Evolutionary conservation across 1,284 basidiomycete species (phyloP).

Genomic region (Ustilago vetiveriae): DNA sequence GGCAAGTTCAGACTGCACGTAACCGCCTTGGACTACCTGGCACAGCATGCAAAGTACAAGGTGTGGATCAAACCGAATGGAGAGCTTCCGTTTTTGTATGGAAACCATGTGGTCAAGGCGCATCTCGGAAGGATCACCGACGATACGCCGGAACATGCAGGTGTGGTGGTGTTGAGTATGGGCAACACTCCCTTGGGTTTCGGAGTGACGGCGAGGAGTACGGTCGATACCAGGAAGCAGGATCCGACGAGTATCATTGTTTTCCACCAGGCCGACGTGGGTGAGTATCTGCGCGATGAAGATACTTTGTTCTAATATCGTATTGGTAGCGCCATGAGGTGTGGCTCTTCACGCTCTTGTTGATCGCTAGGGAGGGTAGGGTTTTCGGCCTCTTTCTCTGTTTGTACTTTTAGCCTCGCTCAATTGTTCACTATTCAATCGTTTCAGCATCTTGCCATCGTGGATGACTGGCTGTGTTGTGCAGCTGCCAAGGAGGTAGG

Average conservation of each 20-base stretch:
- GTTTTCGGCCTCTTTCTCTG: neutral
- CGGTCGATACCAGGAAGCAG: slow-evolving; percentile 93
- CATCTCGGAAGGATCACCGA: slow-evolving; percentile 99
- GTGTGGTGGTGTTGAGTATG: slow-evolving; percentile 97
- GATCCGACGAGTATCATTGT: slow-evolving; percentile 98
- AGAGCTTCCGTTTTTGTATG: slow-evolving; percentile 98
- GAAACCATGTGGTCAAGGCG: slow-evolving; percentile 98
- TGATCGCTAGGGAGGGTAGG: too few species aligned
- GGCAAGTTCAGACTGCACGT: slow-evolving; percentile 98
- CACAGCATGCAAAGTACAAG: slow-evolving; percentile 98
- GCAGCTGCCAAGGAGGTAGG: too few species aligned
- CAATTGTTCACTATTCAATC: neutral
- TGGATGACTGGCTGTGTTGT: too few species aligned
- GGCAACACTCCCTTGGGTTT: slow-evolving; percentile 84
- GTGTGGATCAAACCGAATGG: slow-evolving; percentile 99
- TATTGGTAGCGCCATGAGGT: too few species aligned
- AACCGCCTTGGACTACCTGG: slow-evolving; percentile 89
- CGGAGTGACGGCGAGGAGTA: slow-evolving; percentile 94
- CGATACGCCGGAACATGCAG: slow-evolving; percentile 98
- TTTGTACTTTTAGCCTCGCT: slow-evolving; percentile 33
- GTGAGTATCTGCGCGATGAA: slow-evolving; percentile 66
- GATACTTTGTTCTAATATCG: slow-evolving; percentile 59
- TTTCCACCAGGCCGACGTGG: slow-evolving; percentile 85
- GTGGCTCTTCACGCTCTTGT: too few species aligned
- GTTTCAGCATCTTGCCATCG: neutral